These are phyloP conservation scores for Cladosporium sp. DNA, from an alignment of 2,329 filamentous ascomycete genomes.

Conservation along the genomic window DNA sequence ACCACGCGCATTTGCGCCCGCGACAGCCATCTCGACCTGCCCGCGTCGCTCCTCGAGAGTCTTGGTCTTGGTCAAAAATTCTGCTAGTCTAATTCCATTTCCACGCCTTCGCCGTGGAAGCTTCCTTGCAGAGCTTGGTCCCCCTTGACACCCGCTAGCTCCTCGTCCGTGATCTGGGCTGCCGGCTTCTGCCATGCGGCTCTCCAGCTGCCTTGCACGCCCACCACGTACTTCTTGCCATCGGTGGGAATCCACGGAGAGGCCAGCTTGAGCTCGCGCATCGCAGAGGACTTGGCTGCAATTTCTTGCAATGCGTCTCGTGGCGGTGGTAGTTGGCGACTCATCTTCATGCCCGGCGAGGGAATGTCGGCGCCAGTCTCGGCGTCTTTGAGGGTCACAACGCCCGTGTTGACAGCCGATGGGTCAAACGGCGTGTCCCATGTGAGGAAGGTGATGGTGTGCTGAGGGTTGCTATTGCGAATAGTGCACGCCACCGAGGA, in stretches of 20 bases:
- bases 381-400: conserved; percentile 30
- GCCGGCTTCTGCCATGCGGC: conserved; percentile 29
- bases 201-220: conserved; percentile 29
- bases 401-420: conserved; percentile 31
- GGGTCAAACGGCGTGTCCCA: conserved; percentile 38
- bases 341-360: conserved; percentile 30
- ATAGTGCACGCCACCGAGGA: conserved; percentile 29
- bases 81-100: conserved; percentile 3
- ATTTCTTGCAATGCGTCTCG: conserved; percentile 32
- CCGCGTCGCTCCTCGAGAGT: too few species aligned
- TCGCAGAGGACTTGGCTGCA: conserved; percentile 27
- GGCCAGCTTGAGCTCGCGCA: conserved; percentile 29
- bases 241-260: conserved; percentile 16
- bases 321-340: conserved; percentile 32
- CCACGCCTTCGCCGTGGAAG: conserved; percentile 12
- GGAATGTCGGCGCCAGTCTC: conserved; percentile 25
- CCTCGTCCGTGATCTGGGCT: conserved; percentile 15
- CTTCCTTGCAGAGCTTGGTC: conserved; percentile 12
- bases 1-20: too few species aligned
- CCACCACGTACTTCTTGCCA: conserved; percentile 32
- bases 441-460: conserved; percentile 33
- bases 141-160: conserved; percentile 18
- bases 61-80: not conserved
- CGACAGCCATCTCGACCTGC: too few species aligned
- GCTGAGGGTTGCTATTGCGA: conserved; percentile 30